A percentile compares a stretch with the other conserved stretches of the same genome.
phyloP scores from a whole-genome alignment of 164 flowering plant genomes.

The Magnolia sinica region DNA sequence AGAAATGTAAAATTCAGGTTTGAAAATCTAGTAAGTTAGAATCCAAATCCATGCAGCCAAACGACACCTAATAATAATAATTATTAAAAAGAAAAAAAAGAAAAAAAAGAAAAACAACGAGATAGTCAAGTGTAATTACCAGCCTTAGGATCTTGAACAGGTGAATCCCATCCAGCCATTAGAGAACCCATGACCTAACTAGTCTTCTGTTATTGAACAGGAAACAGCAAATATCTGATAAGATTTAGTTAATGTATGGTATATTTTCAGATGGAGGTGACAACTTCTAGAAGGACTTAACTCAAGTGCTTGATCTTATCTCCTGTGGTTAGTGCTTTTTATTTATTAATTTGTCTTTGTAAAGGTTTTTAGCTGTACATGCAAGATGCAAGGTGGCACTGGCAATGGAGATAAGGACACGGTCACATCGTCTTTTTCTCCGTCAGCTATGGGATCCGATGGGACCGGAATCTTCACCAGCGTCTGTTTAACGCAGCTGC shows the following conservation, averaged over 20 bases:
- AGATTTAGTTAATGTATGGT: background rate
- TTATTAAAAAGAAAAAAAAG: background rate
- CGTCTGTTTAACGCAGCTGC: no score
- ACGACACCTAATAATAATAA: no score
- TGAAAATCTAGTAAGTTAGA: no score
- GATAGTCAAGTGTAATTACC: constrained; percentile 28
- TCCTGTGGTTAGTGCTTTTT: background rate
- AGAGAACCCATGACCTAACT: constrained; percentile 59
- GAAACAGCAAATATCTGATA: background rate
- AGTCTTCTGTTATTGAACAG: background rate
- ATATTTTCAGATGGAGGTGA: background rate
- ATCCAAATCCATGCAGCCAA: no score
- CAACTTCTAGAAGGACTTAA: background rate
- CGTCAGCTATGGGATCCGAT: background rate
- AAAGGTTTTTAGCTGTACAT: no score
- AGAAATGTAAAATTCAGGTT: no score
- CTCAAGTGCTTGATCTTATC: background rate
- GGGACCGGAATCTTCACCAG: background rate
- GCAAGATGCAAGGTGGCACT: no score
- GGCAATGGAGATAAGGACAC: background rate
- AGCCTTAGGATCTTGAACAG: constrained; percentile 40
- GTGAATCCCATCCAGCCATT: constrained; percentile 80
- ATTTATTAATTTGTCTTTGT: background rate
- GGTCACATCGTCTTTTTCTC: background rate
- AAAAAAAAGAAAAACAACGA: background rate